Evolutionary conservation across 306 rosid genomes (phyloP).

Genomic region (Cicer cuneatum): DNA sequence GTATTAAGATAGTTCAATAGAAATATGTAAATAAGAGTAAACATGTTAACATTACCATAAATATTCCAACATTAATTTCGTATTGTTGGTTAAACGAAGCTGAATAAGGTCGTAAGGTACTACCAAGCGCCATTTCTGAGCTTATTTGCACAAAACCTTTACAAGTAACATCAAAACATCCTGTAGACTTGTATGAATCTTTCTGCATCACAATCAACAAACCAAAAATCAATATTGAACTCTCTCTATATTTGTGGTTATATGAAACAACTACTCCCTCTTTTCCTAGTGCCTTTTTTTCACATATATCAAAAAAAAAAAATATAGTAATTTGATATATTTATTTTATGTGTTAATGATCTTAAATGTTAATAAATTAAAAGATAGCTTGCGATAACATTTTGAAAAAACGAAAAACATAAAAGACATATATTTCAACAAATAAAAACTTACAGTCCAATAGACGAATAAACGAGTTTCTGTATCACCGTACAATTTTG

Average conservation of each 20-base stretch:
- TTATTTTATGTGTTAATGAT: too few relatives aligned
- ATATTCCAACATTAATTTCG: slow-evolving; percentile 44
- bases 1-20: too few relatives aligned
- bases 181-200: slow-evolving; percentile 62
- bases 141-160: slow-evolving; percentile 67
- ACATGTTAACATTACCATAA: slow-evolving; percentile 47
- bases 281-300: too few relatives aligned
- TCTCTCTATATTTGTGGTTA: neutral
- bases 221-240: neutral
- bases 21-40: neutral
- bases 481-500: slow-evolving; percentile 61
- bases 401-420: neutral
- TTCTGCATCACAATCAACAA: slow-evolving; percentile 42
- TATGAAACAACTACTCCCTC: neutral
- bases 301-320: too few relatives aligned
- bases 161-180: slow-evolving; percentile 75
- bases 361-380: too few relatives aligned
- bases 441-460: slow-evolving; percentile 69
- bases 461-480: slow-evolving; percentile 46
- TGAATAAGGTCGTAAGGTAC: slow-evolving; percentile 49
- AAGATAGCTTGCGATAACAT: neutral
- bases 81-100: slow-evolving; percentile 41
- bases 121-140: slow-evolving; percentile 51
- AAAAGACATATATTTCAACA: neutral
- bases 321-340: too few relatives aligned